Evolutionary conservation across 2,329 filamentous ascomycete species (phyloP).

Genomic region (Gaeumannomyces sp.): DNA sequence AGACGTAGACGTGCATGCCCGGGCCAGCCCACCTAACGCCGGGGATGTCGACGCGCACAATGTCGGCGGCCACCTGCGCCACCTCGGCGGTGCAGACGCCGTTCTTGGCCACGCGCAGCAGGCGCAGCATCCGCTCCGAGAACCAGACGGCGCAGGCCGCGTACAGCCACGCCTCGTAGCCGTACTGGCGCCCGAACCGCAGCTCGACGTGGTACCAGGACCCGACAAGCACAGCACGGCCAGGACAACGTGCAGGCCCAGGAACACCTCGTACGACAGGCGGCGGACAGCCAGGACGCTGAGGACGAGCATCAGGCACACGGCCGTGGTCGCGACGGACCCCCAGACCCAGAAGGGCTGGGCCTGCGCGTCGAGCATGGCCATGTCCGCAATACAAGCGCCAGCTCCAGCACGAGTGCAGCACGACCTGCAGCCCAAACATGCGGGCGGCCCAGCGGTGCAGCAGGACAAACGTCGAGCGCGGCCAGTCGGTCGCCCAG

Average conservation of each 20-base stretch:
- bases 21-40: conserved; percentile 25
- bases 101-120: conserved; percentile 30
- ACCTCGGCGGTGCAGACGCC: conserved; percentile 27
- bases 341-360: conserved; percentile 14
- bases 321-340: conserved; percentile 4
- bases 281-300: conserved; percentile 1
- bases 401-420: conserved; percentile 40
- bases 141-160: conserved; percentile 22
- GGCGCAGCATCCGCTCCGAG: conserved; percentile 37
- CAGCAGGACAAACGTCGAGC: conserved; percentile 40
- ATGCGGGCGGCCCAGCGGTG: conserved; percentile 44
- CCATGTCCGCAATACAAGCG: conserved; percentile 27
- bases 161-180: conserved; percentile 16
- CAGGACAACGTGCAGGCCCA: conserved; percentile 11
- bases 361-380: conserved; percentile 13
- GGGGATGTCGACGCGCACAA: conserved; percentile 26
- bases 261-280: conserved; percentile 11
- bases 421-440: conserved; percentile 34
- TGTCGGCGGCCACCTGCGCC: conserved; percentile 22
- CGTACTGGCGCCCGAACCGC: background rate
- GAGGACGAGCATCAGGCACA: background rate
- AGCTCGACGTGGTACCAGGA: conserved; percentile 13
- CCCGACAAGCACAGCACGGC: conserved; percentile 11
- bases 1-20: conserved; percentile 36
- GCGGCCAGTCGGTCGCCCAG: conserved; percentile 42